Base-by-base conservation (phyloP, 345 rosid genomes). In the Lepidium didymum region DNA sequence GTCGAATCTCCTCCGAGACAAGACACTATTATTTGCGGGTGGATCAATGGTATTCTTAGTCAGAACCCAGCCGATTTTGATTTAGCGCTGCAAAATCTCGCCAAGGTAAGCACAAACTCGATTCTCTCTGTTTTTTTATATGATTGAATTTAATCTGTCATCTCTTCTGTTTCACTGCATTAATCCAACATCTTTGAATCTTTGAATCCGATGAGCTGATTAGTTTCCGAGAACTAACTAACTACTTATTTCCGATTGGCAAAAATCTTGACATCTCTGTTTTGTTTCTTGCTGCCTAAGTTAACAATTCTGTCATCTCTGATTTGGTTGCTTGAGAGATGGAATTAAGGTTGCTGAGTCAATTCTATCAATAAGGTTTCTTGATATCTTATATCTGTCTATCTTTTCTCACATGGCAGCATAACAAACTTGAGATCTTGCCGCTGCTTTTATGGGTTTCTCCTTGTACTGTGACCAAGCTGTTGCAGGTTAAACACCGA, bases 371-470 rank as follows among this genome's bases (percentile, higher is more conserved):
- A 19, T 19, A 3, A 25, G 4, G 3, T 27, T 27, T 27, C 31
- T 27, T 27, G 0, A 27, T 27, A 27, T 27, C 6, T 4, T 4
- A 25, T 25, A 25, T 25, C 3, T 25, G 3, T n/a, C 21, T 19
- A 1, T 19, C 21, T 19, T 19, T 19, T 19, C 21, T 19, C 21
- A 1, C 21, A 19, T 19, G 21, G 21, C 21, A 19, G 21, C 21
- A 19, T 19, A 19, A 19, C 21, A 19, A 19, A 19, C 29, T 13
- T 38, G 35, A 40, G 19, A 38, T 70, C n/a, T 59, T 81, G 72
- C 85, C 80, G 5, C 42, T 49, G 38, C 16, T 81, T 50, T 34
- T 87, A 45, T 87, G 92, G 92, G 12, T 69, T 10, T 73, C 86
- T 16, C 18, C 29, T 36, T 77, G 69, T 21, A 56, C 75, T 6